phyloP scores from a whole-genome alignment of 176 grass and related monocot genomes.

The Oryza punctata region DNA sequence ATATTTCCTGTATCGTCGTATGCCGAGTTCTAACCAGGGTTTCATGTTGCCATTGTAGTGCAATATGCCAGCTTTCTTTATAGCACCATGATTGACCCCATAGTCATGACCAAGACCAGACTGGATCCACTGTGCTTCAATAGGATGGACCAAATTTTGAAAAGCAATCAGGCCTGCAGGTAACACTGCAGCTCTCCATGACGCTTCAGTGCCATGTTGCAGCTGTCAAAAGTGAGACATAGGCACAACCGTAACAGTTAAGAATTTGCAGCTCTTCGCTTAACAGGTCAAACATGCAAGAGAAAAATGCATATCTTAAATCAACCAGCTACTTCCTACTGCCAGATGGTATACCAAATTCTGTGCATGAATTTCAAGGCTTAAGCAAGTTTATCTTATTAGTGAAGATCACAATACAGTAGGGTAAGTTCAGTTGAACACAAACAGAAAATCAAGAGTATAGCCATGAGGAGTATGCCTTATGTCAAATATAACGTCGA shows the following conservation, averaged over 20 bases:
- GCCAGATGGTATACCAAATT: neutral
- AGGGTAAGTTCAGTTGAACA: neutral
- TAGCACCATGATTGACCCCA: constrained; percentile 40
- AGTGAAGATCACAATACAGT: neutral
- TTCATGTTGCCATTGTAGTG: constrained; percentile 92
- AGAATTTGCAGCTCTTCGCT: neutral
- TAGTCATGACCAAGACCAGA: constrained; percentile 77
- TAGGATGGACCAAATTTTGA: constrained; percentile 57
- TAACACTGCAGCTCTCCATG: constrained; percentile 58
- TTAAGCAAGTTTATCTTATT: neutral
- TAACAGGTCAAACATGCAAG: constrained; percentile 12
- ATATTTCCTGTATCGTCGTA: constrained; percentile 68
- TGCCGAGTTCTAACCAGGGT: constrained; percentile 73
- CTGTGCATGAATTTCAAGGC: neutral
- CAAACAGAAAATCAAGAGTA: neutral
- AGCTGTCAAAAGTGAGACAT: constrained; percentile 45
- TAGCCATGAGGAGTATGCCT: too few species aligned
- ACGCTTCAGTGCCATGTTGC: constrained; percentile 39
- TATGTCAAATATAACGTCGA: neutral
- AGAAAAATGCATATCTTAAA: neutral
- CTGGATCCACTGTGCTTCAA: constrained; percentile 50
- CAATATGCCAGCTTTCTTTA: constrained; percentile 52
- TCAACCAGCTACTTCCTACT: neutral
- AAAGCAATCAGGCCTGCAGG: constrained; percentile 60
- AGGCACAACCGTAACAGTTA: neutral